phyloP scores from a whole-genome alignment of 2,329 filamentous ascomycete species.

The Bipolaris victoriae region DNA sequence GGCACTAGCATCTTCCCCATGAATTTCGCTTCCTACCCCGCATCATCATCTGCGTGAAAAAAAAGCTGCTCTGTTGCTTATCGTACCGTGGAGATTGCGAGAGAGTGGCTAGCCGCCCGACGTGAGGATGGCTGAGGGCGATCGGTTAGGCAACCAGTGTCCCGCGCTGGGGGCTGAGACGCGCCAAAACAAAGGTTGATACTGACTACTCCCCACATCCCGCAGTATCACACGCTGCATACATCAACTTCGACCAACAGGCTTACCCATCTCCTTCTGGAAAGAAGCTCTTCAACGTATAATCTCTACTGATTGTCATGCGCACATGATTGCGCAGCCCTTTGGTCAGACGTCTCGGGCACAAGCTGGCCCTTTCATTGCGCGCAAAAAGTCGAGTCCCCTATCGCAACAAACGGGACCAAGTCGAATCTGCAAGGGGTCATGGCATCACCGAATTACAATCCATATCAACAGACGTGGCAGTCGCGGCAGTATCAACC shows the following conservation, averaged over 20 bases:
- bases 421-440: not conserved
- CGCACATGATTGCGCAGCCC: not conserved
- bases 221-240: not conserved
- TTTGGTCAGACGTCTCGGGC: not conserved
- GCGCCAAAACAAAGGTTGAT: not conserved
- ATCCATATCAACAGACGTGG: conserved; percentile 14
- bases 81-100: not conserved
- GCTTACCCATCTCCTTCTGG: not conserved
- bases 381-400: not conserved
- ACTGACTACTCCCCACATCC: not conserved
- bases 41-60: too few relatives aligned
- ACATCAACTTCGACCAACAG: not conserved
- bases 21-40: too few relatives aligned
- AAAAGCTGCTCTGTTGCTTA: not conserved
- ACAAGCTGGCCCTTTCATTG: not conserved
- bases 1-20: too few relatives aligned
- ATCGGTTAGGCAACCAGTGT: conserved; percentile 11
- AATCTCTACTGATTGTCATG: not conserved
- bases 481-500: conserved; percentile 18
- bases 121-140: conserved; percentile 1
- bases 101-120: not conserved
- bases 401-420: not conserved
- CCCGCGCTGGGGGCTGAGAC: conserved; percentile 2
- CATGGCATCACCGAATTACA: conserved; percentile 8
- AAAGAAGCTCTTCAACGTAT: not conserved